A percentile compares a stretch with the other conserved stretches of the same genome.
Conservation (phyloP, 2,329 filamentous ascomycete species). For the Boeremia lycopersici region DNA sequence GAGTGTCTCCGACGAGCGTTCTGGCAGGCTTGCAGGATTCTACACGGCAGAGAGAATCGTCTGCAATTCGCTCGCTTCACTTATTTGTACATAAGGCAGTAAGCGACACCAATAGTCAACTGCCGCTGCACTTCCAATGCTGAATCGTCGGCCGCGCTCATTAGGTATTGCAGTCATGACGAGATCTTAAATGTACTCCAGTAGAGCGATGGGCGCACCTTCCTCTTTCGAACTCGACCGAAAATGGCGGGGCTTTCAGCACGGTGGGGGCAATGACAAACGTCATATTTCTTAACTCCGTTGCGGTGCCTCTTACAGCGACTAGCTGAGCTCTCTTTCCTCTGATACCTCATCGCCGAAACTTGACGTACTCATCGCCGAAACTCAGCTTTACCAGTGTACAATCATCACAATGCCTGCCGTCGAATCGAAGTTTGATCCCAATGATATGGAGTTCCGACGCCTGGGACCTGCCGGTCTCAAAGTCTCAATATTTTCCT, state of each 20-base stretch:
- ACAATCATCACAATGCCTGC: constrained; percentile 37
- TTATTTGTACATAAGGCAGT: too few relatives aligned
- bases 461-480: constrained; percentile 47
- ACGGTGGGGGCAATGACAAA: neutral
- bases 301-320: neutral
- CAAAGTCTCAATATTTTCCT: constrained; percentile 58
- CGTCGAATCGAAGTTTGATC: constrained; percentile 56
- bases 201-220: neutral
- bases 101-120: too few relatives aligned
- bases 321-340: neutral
- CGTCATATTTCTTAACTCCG: constrained; percentile 2
- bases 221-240: constrained; percentile 3
- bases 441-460: constrained; percentile 54
- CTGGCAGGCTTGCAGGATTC: too few relatives aligned
- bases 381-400: too few relatives aligned
- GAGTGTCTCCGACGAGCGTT: too few relatives aligned
- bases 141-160: neutral
- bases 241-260: constrained; percentile 1
- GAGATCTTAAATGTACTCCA: neutral
- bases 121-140: too few relatives aligned
- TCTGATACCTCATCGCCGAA: too few relatives aligned
- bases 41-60: too few relatives aligned
- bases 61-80: too few relatives aligned
- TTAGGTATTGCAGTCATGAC: constrained; percentile 4
- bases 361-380: too few relatives aligned